Conservation (phyloP, 768 basidiomycete species). For the Collybia nuda region DNA sequence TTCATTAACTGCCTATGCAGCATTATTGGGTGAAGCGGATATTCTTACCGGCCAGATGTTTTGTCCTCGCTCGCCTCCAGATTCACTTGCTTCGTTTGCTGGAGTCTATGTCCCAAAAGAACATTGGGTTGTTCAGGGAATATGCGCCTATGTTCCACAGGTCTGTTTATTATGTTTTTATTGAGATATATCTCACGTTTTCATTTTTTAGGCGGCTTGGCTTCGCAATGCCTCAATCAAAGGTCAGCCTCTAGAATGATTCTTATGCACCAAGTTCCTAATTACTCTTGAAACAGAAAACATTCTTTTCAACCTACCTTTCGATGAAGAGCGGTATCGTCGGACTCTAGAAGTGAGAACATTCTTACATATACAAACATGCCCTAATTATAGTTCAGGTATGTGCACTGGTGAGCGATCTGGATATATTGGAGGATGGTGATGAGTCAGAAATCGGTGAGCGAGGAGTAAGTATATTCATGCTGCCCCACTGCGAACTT, state of each 20-base stretch:
- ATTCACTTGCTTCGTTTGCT: slow-evolving; percentile 65
- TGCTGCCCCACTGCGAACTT: not conserved
- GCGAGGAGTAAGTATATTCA: slow-evolving; percentile 64
- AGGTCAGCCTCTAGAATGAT: slow-evolving; percentile 22
- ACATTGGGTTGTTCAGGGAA: slow-evolving; percentile 74
- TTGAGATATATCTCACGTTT: not conserved
- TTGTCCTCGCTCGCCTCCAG: slow-evolving; percentile 84
- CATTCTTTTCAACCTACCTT: slow-evolving; percentile 75
- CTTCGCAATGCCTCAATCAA: slow-evolving; percentile 70
- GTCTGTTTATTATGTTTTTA: slow-evolving; percentile 40
- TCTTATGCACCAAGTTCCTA: not conserved
- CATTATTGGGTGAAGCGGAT: slow-evolving; percentile 87
- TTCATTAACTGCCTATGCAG: slow-evolving; percentile 30
- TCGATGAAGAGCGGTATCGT: slow-evolving; percentile 68
- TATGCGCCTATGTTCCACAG: slow-evolving; percentile 89
- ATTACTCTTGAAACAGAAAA: slow-evolving; percentile 33
- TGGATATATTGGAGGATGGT: slow-evolving; percentile 84
- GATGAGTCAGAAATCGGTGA: slow-evolving; percentile 89
- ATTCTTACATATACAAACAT: not conserved
- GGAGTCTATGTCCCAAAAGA: slow-evolving; percentile 41
- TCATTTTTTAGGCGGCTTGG: slow-evolving; percentile 49
- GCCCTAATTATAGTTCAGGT: slow-evolving; percentile 27
- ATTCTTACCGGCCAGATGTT: slow-evolving; percentile 76
- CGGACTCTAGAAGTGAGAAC: slow-evolving; percentile 68
- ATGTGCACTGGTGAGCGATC: slow-evolving; percentile 70